phyloP scores from a whole-genome alignment of 2,329 filamentous ascomycete species.

The Fusarium dlaminii region DNA sequence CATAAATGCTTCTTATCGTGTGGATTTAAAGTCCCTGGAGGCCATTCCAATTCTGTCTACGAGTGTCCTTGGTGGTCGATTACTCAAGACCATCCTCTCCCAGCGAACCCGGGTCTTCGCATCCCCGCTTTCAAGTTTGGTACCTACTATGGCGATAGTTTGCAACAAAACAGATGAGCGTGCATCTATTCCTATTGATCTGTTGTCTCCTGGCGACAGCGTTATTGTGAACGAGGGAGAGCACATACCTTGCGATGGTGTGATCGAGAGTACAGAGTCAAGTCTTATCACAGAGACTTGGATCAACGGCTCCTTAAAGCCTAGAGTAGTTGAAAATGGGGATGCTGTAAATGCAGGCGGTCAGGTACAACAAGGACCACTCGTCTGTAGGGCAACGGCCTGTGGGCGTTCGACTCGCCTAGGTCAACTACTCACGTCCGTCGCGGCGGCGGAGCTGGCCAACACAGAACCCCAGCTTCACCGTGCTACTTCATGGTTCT shows the following conservation, averaged over 20 bases:
- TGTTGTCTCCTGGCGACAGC: not conserved
- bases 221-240: not conserved
- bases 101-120: fast-evolving
- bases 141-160: not conserved
- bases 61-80: not conserved
- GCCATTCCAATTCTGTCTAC: not conserved
- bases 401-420: not conserved
- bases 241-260: not conserved
- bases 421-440: not conserved
- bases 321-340: fast-evolving
- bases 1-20: fast-evolving
- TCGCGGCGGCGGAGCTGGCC: not conserved
- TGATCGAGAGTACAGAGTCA: not conserved
- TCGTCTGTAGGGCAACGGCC: not conserved
- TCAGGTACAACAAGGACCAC: not conserved
- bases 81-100: not conserved
- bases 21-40: not conserved
- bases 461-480: not conserved
- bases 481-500: not conserved
- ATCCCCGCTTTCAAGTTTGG: not conserved
- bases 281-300: not conserved
- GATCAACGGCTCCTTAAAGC: not conserved
- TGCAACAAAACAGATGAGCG: fast-evolving
- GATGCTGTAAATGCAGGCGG: not conserved
- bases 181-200: not conserved